Evolutionary conservation across 2,329 filamentous ascomycete species (phyloP), one percentile per base, ranked within the genome.

Genomic region (Aspergillus sp.): DNA sequence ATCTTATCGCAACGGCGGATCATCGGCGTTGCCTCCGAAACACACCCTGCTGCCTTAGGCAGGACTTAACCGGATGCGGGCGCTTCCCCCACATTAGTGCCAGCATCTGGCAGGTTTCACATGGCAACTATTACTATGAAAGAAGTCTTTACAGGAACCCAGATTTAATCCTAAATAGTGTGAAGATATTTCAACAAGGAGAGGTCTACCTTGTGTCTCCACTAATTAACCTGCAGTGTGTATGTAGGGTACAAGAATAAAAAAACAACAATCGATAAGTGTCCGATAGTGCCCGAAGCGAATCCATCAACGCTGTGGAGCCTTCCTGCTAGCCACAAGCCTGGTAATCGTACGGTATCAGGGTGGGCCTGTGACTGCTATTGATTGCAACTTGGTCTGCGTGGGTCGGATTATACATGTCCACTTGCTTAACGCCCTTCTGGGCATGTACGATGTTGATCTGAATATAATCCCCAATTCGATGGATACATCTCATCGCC

Each of bases 21-120:
- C 25, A 55, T 30, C 39, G 38, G 52, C 52, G 25, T 38, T 43
- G 52, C 52, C 38, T 55, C 47, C 47, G 47, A 50, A 23, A 50
- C 23, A 30, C 5, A 7, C 21, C 7, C 28, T 21, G 3, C 19
- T 30, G 52, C 52, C 52, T 55, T 10, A 55, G 52, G 52, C 52
- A 32, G 2, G 1, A 30, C 2, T 15, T 25, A 28, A 5, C 23
- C 23, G 28, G 7, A 55, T 43, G 47, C 47, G 30, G 30, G 25
- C 25, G 15, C 28, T 32, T 50, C 47, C 47, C 47, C 47, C 47
- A 50, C 47, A 50, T 50, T 32, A 32, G 28, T 30, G 28, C 23
- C n/a, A 19, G 47, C 17, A 32, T 30, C 25, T 36, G 32, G 32
- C 10, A 15, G 32, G 32, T 36, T 36, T 36, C 32, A 15, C 12